phyloP scores from a whole-genome alignment of 805 yeast species.

The Candida jianshihensis region DNA sequence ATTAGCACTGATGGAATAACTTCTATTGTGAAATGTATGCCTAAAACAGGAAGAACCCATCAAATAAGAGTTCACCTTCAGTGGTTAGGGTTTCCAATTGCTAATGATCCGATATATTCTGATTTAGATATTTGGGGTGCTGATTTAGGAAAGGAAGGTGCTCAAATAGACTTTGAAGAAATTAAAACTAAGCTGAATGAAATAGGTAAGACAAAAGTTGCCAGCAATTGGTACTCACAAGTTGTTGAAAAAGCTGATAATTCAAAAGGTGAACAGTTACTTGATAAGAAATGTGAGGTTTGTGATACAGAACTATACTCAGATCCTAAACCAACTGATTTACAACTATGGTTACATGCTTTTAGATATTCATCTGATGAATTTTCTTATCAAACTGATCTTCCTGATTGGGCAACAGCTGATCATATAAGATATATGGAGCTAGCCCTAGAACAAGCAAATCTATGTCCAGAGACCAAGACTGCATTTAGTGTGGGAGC shows the following conservation, averaged over 20 bases:
- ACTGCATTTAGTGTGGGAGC: constrained; percentile 97
- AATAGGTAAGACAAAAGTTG: constrained; percentile 64
- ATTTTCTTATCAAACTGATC: constrained; percentile 16
- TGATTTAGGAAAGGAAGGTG: constrained; percentile 51
- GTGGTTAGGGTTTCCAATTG: constrained; percentile 82
- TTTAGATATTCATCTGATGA: constrained; percentile 58
- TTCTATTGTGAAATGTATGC: constrained; percentile 77
- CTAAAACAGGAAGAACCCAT: constrained; percentile 90
- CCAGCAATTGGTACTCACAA: constrained; percentile 62
- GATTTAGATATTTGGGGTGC: constrained; percentile 78
- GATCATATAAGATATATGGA: constrained; percentile 60
- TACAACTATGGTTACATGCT: constrained; percentile 90
- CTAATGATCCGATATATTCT: constrained; percentile 88
- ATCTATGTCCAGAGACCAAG: constrained; percentile 70
- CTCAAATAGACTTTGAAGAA: constrained; percentile 40
- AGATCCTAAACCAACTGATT: constrained; percentile 85
- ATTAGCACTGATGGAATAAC: constrained; percentile 24
- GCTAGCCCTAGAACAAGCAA: constrained; percentile 70
- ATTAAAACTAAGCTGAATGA: constrained; percentile 46
- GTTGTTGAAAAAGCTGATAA: constrained; percentile 22
- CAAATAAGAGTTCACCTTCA: constrained; percentile 93
- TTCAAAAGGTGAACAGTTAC: constrained; percentile 54
- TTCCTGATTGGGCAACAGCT: constrained; percentile 41
- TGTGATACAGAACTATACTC: constrained; percentile 71
- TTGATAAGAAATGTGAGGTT: constrained; percentile 50